Percentiles rank a stretch among this genome's conserved stretches.
phyloP scores from a whole-genome alignment of 108 stramenopile genomes.

The Skeletonema tropicum region DNA sequence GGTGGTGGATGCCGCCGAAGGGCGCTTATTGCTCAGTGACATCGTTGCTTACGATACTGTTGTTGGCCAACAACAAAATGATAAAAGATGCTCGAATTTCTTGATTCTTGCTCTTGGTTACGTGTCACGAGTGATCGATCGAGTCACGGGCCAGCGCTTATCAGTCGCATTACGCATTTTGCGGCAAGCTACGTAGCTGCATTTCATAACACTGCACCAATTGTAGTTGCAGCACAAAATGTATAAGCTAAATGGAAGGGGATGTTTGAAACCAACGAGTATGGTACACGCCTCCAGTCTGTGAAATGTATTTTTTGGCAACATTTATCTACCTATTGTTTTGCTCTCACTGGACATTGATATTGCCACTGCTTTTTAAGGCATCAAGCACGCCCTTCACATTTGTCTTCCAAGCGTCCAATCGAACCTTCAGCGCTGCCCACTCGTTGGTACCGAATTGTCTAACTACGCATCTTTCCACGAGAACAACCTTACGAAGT shows the following conservation, averaged over 20 bases:
- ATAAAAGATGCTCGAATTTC: too few species aligned
- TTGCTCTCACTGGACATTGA: conserved; percentile 3
- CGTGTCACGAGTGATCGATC: too few species aligned
- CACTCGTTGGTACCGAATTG: conserved; percentile 85
- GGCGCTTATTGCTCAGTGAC: background rate
- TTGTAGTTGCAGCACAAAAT: too few species aligned
- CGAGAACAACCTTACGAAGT: conserved; percentile 75
- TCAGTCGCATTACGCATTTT: too few species aligned
- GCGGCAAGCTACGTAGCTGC: too few species aligned
- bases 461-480: conserved; percentile 80
- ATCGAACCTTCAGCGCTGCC: conserved; percentile 71
- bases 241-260: too few species aligned
- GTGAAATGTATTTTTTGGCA: background rate
- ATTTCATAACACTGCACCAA: too few species aligned
- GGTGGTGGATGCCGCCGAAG: background rate
- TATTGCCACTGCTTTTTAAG: conserved; percentile 46
- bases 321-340: conserved; percentile 6
- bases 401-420: conserved; percentile 55
- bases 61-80: too few species aligned
- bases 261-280: too few species aligned
- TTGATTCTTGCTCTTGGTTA: too few species aligned
- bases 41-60: background rate
- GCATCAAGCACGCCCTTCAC: conserved; percentile 42
- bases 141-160: too few species aligned
- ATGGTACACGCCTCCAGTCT: too few species aligned